These are phyloP conservation scores for Fomitopsis betulina DNA, from an alignment of 1,284 basidiomycete species.

Conservation along the genomic window DNA sequence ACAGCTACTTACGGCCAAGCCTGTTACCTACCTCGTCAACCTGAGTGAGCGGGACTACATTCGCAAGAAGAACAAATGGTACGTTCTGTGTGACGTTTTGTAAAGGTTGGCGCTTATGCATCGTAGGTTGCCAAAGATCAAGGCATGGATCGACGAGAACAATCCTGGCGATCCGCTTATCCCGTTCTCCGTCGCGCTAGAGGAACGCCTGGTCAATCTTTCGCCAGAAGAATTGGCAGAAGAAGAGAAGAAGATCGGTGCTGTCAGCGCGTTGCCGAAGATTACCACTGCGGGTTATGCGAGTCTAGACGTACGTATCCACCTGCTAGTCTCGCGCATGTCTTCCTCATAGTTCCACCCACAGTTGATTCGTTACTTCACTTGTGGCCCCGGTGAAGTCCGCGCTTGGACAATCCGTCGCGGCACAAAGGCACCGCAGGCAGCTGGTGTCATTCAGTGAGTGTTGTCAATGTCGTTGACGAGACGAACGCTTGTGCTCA, in stretches of 20 bases:
- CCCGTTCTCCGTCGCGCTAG: conserved; percentile 95
- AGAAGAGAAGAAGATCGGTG: conserved; percentile 71
- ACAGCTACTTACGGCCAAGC: conserved; percentile 92
- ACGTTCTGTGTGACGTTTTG: conserved; percentile 8
- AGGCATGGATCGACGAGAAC: conserved; percentile 96
- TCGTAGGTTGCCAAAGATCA: conserved; percentile 89
- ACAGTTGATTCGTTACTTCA: conserved; percentile 93
- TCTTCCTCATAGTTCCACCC: not conserved
- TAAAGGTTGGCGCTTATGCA: not conserved
- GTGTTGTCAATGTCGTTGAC: not conserved
- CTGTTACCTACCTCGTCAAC: conserved; percentile 98
- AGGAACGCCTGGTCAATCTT: conserved; percentile 82
- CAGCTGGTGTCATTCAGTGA: conserved; percentile 97
- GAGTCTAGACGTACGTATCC: conserved; percentile 65
- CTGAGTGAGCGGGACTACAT: conserved; percentile 93
- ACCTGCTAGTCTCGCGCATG: not conserved
- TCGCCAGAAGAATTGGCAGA: conserved; percentile 71
- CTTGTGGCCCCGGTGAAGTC: conserved; percentile 94
- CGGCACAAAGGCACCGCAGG: conserved; percentile 93
- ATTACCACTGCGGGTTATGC: conserved; percentile 92
- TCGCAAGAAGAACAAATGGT: conserved; percentile 99
- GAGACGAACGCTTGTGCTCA: not conserved
- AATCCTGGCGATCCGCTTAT: conserved; percentile 96
- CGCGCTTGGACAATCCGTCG: conserved; percentile 97
- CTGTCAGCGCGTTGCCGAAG: conserved; percentile 76